Conservation (phyloP, 1,284 basidiomycete species). For the Boletus mariae region DNA sequence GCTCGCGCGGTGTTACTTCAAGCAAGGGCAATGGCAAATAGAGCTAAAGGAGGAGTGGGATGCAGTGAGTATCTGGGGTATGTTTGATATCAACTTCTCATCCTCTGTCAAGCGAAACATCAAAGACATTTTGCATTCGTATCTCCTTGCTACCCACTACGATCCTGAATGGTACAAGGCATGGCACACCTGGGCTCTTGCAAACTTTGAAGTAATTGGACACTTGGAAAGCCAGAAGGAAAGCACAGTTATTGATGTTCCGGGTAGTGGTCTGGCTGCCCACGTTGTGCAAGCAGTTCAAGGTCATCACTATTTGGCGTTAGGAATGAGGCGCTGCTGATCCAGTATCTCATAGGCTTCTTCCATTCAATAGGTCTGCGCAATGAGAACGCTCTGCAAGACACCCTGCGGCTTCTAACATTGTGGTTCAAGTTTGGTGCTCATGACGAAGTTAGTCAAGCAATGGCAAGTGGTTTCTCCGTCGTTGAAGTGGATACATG, state of each 20-base stretch:
- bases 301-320: conserved; percentile 45
- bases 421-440: conserved; percentile 99
- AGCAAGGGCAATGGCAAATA: conserved; percentile 94
- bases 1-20: conserved; percentile 96
- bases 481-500: conserved; percentile 96
- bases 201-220: conserved; percentile 94
- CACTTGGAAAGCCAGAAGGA: conserved; percentile 71
- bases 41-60: conserved; percentile 79
- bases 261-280: conserved; percentile 68
- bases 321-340: conserved; percentile 2
- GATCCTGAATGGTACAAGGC: conserved; percentile 98
- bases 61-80: conserved; percentile 46
- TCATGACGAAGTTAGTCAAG: conserved; percentile 86
- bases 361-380: conserved; percentile 93
- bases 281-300: conserved; percentile 96
- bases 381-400: conserved; percentile 91
- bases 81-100: conserved; percentile 11
- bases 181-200: conserved; percentile 98
- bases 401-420: conserved; percentile 90
- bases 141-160: conserved; percentile 86
- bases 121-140: conserved; percentile 81
- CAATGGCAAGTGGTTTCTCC: conserved; percentile 86
- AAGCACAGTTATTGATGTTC: conserved; percentile 61
- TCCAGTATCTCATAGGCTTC: conserved; percentile 58
- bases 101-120: conserved; percentile 58